Evolutionary conservation across 2,329 filamentous ascomycete genomes (phyloP), one percentile per base, ranked within the genome.

Genomic region (Phaeoacremonium minimum): DNA sequence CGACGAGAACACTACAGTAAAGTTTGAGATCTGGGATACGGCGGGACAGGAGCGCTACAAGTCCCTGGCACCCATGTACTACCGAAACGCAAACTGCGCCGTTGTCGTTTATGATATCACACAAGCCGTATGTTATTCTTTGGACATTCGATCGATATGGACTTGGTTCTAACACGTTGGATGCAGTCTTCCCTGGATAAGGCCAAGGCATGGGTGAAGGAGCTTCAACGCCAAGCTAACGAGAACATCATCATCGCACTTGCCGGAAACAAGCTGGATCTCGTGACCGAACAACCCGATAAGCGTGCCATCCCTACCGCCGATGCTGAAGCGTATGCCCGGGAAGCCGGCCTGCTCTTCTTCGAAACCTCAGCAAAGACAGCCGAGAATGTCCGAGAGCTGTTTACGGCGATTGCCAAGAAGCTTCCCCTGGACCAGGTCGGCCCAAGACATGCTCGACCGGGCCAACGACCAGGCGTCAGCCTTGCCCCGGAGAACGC

Each of bases 21-120:
- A 98, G 74, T 98, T 98, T 58, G 93, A 98, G 69, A 98, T 98
- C 60, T 98, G 93, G 90, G 90, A 96, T 67, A 98, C 93, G 8
- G 93, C 93, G 46, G 93, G 93, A 46, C 93, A 98, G 70, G 93
- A 98, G 69, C 82, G 94, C 58, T 98, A 97, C 78, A 97, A 97
- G 75, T 97, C 93, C 11, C 75, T 98, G 49, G 93, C 93, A 20
- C 93, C 93, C 53, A 98, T 98, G 93, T 98, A 98, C 75, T 98
- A 98, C 71, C 77, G 94, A 54, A 98, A 98, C 63, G 94, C 94
- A 52, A 97, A 98, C 78, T 97, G 93, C 69, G 93, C 94, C 41
- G 91, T 98, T 19, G 91, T 98, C 33, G 93, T 98, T 49, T 98
- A 98, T 67, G 93, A 98, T 68, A 97, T 98, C 58, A 98, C 93